Evolutionary conservation across 139 green algal genomes (phyloP), one percentile per base, ranked within the genome.

Genomic region (Haematococcus lacustris): DNA sequence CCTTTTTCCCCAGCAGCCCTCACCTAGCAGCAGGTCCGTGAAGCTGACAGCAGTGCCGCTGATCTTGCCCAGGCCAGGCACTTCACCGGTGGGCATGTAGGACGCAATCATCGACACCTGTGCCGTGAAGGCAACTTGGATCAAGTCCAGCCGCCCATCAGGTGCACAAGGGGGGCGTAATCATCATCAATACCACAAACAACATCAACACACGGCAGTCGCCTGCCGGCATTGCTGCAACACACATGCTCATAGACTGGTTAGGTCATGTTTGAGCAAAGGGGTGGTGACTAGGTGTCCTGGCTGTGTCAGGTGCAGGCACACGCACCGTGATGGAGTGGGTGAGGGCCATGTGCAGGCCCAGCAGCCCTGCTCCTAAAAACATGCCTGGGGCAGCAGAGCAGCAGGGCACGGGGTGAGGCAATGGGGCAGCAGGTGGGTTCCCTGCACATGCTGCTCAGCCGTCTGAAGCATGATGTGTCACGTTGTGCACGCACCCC

Each of bases 321-420:
- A n/a, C n/a, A 64, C 71, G 83, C 51, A 91, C 76, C 7, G 82
- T 89, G 59, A 94, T 87, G 57, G 83, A 86, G 74, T 96, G 91
- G 0, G 91, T 96, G 73, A 91, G 75, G 6, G 89, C 87, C 88
- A 96, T 94, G 85, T 96, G 89, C 9, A 91, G 51, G 0, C 89
- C 91, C 40, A 96, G 79, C 33, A 87, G 78, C 13, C 74, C 38
- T 5, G 82, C 74, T 1, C 89, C 90, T 40, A 82, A 47, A 3
- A 90, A 82, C 89, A 94, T 92, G 73, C 89, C 90, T 88, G 82
- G 67, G 37, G 23, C n/a, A n/a, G n/a, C n/a, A n/a, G n/a, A n/a
- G n/a, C n/a, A n/a, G n/a, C n/a, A n/a, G n/a, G n/a, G n/a, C n/a
- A n/a, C n/a, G n/a, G n/a, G 34, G 32, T 38, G 32, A 7, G n/a